phyloP scores from a whole-genome alignment of 805 yeast genomes.

The Kodamaea fukazawae region DNA sequence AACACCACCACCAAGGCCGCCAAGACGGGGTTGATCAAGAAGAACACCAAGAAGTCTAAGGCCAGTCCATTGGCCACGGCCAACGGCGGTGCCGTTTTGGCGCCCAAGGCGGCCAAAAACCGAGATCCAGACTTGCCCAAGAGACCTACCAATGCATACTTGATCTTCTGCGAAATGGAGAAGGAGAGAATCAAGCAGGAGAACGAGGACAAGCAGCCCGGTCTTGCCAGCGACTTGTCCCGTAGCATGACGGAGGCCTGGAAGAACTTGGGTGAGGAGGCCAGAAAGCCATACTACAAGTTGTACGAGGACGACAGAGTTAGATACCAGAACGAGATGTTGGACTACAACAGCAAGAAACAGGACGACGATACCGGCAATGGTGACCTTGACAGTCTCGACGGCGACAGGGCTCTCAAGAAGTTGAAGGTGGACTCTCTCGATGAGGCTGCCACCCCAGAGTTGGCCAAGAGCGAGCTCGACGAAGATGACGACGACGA shows the following conservation, averaged over 20 bases:
- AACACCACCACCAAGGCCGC: constrained; percentile 18
- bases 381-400: constrained; percentile 1
- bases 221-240: constrained; percentile 59
- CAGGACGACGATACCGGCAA: constrained; percentile 9
- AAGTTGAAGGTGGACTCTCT: constrained; percentile 6
- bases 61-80: constrained; percentile 11
- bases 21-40: constrained; percentile 22
- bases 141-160: constrained; percentile 86
- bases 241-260: constrained; percentile 81
- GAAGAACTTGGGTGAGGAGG: constrained; percentile 70
- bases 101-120: constrained; percentile 32
- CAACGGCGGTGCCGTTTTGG: constrained; percentile 24
- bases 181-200: constrained; percentile 66
- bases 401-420: constrained; percentile 7
- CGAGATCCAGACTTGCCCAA: constrained; percentile 87
- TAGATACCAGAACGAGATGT: constrained; percentile 74
- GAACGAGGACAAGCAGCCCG: constrained; percentile 51
- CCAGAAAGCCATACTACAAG: constrained; percentile 68
- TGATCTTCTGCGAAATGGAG: constrained; percentile 82
- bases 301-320: constrained; percentile 75
- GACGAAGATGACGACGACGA: constrained; percentile 10
- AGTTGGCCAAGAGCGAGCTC: constrained; percentile 5
- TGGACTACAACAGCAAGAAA: constrained; percentile 41
- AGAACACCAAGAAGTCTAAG: constrained; percentile 17
- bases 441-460: constrained; percentile 8